Evolutionary conservation across 768 basidiomycete species (phyloP), one percentile per base, ranked within the genome.

Genomic region (Tylopilus felleus): DNA sequence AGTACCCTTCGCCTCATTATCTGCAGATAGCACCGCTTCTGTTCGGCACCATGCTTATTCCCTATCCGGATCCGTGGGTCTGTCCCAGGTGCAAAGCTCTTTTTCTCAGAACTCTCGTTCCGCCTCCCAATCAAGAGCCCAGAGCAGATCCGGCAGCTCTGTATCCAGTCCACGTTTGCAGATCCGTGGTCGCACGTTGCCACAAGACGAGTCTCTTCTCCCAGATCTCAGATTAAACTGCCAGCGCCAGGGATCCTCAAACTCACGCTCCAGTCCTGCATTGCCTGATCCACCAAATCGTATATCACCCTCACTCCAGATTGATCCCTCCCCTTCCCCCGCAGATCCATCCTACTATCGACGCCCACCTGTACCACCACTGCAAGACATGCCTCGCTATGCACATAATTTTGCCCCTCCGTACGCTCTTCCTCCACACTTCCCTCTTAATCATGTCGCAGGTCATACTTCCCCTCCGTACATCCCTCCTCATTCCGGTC

Each of bases 101-200:
- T 46, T 69, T 47, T 64, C 69, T 13, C 49, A 68, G 19, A 42
- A 51, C 41, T 65, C 75, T 23, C 56, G 66, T 9, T 78, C 77
- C 12, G 61, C 65, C 8, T 67, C 77, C 5, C 77, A 79, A 6
- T 80, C 80, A 14, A 71, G 74, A 48, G 62, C 68, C 27, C 75
- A 77, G 42, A 80, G 80, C 43, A 71, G 72, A 44, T 71, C 76
- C 0, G 76, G 73, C 29, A 81, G 79, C 60, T 67, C 74, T 19
- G 74, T 77, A 5, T 81, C 82, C 12, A 83, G 81, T 52, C 81
- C 81, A 14, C 72, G 66, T 41, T 47, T 74, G 14, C 66, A 66
- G 52, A 47, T 72, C 36, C 71, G 77, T 55, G 75, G 72, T 21
- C 71, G 73, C 54, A 68, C 75, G 17, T 60, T 82, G 41, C 77